phyloP scores from a whole-genome alignment of 2,329 filamentous ascomycete species.

The Beauveria sp. region DNA sequence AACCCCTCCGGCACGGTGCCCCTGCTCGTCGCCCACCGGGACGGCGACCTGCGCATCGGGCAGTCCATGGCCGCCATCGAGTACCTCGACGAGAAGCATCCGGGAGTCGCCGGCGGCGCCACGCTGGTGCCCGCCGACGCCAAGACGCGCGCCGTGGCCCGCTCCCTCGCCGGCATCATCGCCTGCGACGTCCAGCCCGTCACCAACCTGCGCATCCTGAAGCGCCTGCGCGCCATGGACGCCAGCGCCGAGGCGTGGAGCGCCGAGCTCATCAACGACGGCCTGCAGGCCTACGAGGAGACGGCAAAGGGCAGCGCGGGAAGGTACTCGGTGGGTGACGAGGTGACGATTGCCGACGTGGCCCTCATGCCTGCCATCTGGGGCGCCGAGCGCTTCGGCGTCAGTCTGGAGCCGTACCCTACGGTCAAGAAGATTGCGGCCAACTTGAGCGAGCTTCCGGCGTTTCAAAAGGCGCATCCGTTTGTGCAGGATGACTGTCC shows the following conservation, averaged over 20 bases:
- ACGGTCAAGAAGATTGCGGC: slow-evolving; percentile 37
- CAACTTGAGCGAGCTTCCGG: slow-evolving; percentile 38
- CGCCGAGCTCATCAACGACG: slow-evolving; percentile 39
- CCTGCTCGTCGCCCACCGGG: slow-evolving; percentile 35
- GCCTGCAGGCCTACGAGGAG: slow-evolving; percentile 49
- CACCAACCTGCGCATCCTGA: slow-evolving; percentile 48
- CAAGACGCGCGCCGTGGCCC: slow-evolving; percentile 38
- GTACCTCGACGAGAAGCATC: slow-evolving; percentile 50
- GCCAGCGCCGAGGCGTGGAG: slow-evolving; percentile 42
- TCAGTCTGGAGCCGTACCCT: slow-evolving; percentile 43
- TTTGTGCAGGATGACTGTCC: slow-evolving; percentile 43
- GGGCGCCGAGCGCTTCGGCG: slow-evolving; percentile 46
- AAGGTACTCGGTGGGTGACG: slow-evolving; percentile 47
- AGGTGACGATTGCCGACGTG: slow-evolving; percentile 49
- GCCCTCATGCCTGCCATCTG: slow-evolving; percentile 51
- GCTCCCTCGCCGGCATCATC: slow-evolving; percentile 47
- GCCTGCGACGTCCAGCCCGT: slow-evolving; percentile 51
- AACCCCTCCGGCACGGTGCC: slow-evolving; percentile 51
- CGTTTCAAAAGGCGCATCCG: slow-evolving; percentile 46
- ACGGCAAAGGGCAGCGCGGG: slow-evolving; percentile 33
- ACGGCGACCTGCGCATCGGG: slow-evolving; percentile 33
- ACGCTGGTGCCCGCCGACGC: slow-evolving; percentile 39
- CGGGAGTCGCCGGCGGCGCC: slow-evolving; percentile 20
- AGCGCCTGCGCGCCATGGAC: slow-evolving; percentile 37
- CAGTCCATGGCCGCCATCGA: slow-evolving; percentile 55